Percentiles rank a stretch among this genome's conserved stretches.
Conservation (phyloP, 2,329 filamentous ascomycete genomes). For the Fusarium bactridioides region DNA sequence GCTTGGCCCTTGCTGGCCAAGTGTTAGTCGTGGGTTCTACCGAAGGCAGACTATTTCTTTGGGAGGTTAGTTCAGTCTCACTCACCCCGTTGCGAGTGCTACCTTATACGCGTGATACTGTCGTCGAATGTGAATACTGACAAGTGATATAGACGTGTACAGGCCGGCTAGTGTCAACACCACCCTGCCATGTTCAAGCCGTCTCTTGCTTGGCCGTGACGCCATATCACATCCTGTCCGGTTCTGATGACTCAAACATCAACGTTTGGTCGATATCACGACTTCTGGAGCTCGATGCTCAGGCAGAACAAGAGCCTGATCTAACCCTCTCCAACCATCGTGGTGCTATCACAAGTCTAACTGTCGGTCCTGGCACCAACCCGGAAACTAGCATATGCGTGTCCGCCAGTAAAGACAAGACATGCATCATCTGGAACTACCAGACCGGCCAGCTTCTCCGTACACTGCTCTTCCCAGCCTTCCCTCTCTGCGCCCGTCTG, state of each 20-base stretch:
- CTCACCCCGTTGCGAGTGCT: slow-evolving; percentile 19
- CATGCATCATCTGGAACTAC: slow-evolving; percentile 93
- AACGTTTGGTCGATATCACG: slow-evolving; percentile 88
- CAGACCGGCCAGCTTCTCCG: slow-evolving; percentile 77
- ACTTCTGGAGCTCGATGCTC: slow-evolving; percentile 69
- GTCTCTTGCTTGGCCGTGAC: slow-evolving; percentile 79
- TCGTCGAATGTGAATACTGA: slow-evolving; percentile 32
- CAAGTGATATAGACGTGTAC: slow-evolving; percentile 67
- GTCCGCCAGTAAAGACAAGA: slow-evolving; percentile 85
- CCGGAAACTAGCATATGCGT: slow-evolving; percentile 80
- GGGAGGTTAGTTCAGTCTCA: slow-evolving; percentile 74
- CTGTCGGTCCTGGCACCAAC: slow-evolving; percentile 71
- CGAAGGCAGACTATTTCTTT: slow-evolving; percentile 85
- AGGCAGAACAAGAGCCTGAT: slow-evolving; percentile 71
- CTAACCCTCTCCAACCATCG: slow-evolving; percentile 81
- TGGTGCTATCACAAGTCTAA: slow-evolving; percentile 72
- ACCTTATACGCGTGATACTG: slow-evolving; percentile 10
- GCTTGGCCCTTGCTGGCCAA: slow-evolving; percentile 74
- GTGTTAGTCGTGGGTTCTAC: slow-evolving; percentile 83
- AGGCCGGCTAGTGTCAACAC: slow-evolving; percentile 78
- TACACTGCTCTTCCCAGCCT: slow-evolving; percentile 80
- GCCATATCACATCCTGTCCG: slow-evolving; percentile 77
- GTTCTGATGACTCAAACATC: slow-evolving; percentile 85
- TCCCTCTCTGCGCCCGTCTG: slow-evolving; percentile 75
- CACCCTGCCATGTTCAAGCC: slow-evolving; percentile 79